Percentiles rank a stretch among this genome's conserved stretches.
Conservation (phyloP, 2,329 filamentous ascomycete genomes). For the Clonostachys chloroleuca region DNA sequence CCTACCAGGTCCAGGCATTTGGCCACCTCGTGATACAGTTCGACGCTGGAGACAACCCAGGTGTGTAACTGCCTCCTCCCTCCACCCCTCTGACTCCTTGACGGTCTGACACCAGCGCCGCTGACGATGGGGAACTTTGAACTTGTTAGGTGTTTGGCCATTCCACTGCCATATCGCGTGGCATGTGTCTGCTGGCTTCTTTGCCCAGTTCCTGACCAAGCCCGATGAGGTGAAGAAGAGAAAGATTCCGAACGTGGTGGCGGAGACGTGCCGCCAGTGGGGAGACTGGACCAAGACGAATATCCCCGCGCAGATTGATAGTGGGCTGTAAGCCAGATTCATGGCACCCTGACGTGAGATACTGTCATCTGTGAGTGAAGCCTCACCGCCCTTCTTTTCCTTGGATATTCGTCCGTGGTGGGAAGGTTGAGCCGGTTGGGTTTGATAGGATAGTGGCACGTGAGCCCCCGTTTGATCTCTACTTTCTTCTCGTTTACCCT, state of each 20-base stretch:
- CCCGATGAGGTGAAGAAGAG: conserved; percentile 30
- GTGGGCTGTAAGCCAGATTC: conserved; percentile 31
- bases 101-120: too few species aligned
- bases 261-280: conserved; percentile 50
- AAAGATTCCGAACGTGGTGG: conserved; percentile 38
- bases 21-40: conserved; percentile 49
- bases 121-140: conserved; percentile 17
- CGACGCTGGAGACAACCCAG: conserved; percentile 38
- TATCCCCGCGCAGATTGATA: conserved; percentile 47
- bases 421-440: too few species aligned
- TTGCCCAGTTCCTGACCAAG: conserved; percentile 43
- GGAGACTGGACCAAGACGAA: conserved; percentile 38
- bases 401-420: too few species aligned
- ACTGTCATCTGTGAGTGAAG: too few species aligned
- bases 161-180: conserved; percentile 54
- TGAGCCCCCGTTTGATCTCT: too few species aligned
- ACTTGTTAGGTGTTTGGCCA: conserved; percentile 39
- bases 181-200: conserved; percentile 50
- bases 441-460: too few species aligned
- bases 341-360: too few species aligned
- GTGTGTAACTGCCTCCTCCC: conserved; percentile 6
- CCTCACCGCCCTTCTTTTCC: too few species aligned
- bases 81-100: too few species aligned
- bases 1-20: conserved; percentile 34
- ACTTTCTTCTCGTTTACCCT: too few species aligned